Evolutionary conservation across 2,329 filamentous ascomycete genomes (phyloP).

Genomic region (Calonectria hawksworthii): DNA sequence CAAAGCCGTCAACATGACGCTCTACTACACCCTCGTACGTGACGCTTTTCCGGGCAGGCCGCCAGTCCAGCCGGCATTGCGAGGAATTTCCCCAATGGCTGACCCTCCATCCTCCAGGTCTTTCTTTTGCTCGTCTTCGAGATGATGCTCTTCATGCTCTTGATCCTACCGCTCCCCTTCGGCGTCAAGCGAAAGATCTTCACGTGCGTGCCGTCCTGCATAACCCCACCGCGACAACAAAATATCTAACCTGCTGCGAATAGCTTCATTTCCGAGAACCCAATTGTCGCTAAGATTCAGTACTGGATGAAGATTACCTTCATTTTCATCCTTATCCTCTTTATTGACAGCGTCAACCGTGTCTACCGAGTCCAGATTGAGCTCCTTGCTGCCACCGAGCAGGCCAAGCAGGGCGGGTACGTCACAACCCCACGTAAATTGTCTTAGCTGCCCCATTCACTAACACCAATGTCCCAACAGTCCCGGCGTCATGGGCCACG

Average conservation of each 20-base stretch:
- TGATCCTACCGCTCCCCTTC: conserved; percentile 92
- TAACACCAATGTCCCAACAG: conserved; percentile 47
- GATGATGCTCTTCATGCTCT: conserved; percentile 84
- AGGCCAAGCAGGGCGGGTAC: conserved; percentile 58
- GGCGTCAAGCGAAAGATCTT: conserved; percentile 88
- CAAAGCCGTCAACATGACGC: conserved; percentile 63
- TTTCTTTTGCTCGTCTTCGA: conserved; percentile 86
- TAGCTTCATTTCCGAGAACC: conserved; percentile 94
- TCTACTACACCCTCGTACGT: conserved; percentile 69
- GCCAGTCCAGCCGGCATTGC: not conserved
- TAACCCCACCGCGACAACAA: not conserved
- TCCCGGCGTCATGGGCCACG: conserved; percentile 84
- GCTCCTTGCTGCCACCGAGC: conserved; percentile 79
- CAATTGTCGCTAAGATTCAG: conserved; percentile 88
- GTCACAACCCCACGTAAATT: conserved; percentile 45
- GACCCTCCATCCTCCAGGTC: conserved; percentile 67
- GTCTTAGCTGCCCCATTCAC: conserved; percentile 24
- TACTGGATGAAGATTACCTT: conserved; percentile 99
- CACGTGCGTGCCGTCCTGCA: conserved; percentile 61
- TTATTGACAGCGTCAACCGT: conserved; percentile 94
- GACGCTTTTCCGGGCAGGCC: not conserved
- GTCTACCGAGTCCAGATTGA: conserved; percentile 98
- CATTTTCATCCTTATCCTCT: conserved; percentile 98
- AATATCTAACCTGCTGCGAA: conserved; percentile 18
- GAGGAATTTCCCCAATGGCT: conserved; percentile 16